Conservation (phyloP, 345 rosid genomes). For the Sonneratia caseolaris region DNA sequence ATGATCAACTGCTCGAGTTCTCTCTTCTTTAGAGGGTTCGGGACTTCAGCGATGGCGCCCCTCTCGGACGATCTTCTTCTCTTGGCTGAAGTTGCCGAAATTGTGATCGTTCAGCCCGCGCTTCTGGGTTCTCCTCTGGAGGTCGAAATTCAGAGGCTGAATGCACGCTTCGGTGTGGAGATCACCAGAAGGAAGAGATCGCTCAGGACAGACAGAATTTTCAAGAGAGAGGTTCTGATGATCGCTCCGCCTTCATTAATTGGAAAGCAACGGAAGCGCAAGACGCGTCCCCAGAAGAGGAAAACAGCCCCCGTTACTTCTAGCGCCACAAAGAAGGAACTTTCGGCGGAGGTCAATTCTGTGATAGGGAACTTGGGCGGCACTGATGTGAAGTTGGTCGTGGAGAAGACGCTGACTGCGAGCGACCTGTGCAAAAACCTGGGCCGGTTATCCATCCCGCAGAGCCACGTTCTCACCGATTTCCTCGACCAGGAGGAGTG, state of each 20-base stretch:
- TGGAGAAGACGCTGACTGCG: not conserved
- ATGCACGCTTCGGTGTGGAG: too few species aligned
- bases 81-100: not conserved
- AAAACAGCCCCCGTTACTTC: not conserved
- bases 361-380: not conserved
- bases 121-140: not conserved
- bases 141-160: not conserved
- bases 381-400: not conserved
- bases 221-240: not conserved
- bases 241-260: not conserved
- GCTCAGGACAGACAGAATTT: not conserved
- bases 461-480: not conserved
- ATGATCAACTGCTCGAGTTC: too few species aligned
- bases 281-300: not conserved
- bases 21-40: too few species aligned
- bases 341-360: not conserved
- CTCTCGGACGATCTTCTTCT: conserved; percentile 43
- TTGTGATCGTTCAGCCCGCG: not conserved
- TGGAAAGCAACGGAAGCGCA: not conserved
- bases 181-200: not conserved
- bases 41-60: too few species aligned
- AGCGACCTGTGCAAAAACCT: not conserved
- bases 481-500: not conserved
- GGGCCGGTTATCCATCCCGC: not conserved
- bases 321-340: not conserved